Base-by-base conservation (phyloP, 169 alveolate species). In the Besnoitia besnoiti region DNA sequence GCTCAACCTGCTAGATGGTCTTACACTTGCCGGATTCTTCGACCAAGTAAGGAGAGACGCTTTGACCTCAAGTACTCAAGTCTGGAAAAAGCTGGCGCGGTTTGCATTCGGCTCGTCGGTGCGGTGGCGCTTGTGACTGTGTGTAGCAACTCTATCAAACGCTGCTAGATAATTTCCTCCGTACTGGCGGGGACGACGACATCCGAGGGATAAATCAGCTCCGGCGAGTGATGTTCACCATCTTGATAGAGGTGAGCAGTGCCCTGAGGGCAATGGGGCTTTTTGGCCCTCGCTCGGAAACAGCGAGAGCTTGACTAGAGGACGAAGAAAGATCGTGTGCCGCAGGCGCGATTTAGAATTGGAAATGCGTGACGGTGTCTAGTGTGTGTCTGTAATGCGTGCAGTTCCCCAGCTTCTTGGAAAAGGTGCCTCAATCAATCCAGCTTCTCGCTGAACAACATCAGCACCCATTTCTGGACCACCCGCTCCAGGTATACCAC, bases 1-100 rank as follows among this genome's bases (percentile, higher is more conserved):
- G 44, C 84, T 90, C 37, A 90, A 90, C 44, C 46, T 90, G 42
- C 40, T 90, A 75, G 93, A 90, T 55, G 90, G 93, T 33, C 61
- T 90, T 44, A 90, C 73, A 46, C 90, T 90, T n/a, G 40, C 93
- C 19, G 90, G 93, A 44, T 85, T 30, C 0, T 42, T 80, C 47
- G n/a, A 61, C 35, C 62, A 90, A 84, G 93, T 90, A 51, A 27
- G 62, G 42, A 37, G 47, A 73, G n/a, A 44, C 7, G 2, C 59
- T 19, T 21, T 55, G 67, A 55, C 0, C 44, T 33, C 80, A 67
- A 1, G 42, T 5, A n/a, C 3, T 16, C 44, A 8, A 30, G 80
- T n/a, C 0, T 21, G 7, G 39, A 67, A 30, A n/a, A 19, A 67
- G 40, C 47, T n/a, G 10, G 24, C 30, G 19, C 55, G 33, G 40